Percentiles rank a stretch among this genome's conserved stretches.
phyloP scores from a whole-genome alignment of 202 grass and related monocot species.

The Eragrostis tef region DNA sequence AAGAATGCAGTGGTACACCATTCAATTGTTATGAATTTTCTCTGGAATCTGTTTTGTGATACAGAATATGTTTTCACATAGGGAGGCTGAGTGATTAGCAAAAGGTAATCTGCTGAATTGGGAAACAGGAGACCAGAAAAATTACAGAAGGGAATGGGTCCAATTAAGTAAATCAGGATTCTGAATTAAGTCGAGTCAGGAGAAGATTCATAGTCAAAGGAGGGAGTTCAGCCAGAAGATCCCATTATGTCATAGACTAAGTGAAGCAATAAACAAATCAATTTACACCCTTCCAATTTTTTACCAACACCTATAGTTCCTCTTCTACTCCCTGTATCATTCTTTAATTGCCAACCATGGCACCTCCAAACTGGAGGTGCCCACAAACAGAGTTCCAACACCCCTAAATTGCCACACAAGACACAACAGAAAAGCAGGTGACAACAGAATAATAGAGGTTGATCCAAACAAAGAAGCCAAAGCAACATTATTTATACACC shows the following conservation, averaged over 20 bases:
- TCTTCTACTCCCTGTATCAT: background rate
- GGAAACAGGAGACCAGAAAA: background rate
- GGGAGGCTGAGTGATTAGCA: background rate
- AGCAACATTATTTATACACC: conserved; percentile 1
- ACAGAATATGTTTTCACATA: background rate
- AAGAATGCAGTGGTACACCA: conserved; percentile 7
- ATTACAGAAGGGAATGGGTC: background rate
- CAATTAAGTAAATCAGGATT: background rate
- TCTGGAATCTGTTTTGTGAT: background rate
- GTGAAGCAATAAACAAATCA: background rate
- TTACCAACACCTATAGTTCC: background rate
- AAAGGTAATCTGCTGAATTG: background rate
- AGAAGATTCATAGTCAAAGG: background rate
- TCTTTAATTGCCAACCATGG: background rate
- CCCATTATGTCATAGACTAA: conserved; percentile 14
- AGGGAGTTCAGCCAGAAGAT: background rate
- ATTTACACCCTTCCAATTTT: background rate
- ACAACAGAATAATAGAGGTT: background rate
- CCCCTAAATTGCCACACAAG: background rate
- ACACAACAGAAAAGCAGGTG: background rate
- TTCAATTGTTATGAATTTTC: background rate
- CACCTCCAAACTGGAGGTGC: background rate
- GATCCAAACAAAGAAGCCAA: conserved; percentile 36
- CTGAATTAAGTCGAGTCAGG: background rate
- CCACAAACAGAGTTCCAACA: background rate